phyloP scores from a whole-genome alignment of 139 green algal genomes.

The Dunaliella primolecta region DNA sequence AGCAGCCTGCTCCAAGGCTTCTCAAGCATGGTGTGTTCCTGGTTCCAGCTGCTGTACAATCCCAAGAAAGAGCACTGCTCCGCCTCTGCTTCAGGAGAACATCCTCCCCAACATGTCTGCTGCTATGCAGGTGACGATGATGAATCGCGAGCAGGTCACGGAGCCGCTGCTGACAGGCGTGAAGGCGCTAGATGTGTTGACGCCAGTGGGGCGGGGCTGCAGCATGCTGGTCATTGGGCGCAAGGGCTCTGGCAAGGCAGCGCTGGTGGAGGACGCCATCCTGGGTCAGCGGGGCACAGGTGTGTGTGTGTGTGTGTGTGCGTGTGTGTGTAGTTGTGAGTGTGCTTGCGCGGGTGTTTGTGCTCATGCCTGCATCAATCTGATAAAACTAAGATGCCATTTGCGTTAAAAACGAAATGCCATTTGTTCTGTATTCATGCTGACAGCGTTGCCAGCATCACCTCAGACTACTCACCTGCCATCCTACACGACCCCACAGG shows the following conservation, averaged over 20 bases:
- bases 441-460: no score
- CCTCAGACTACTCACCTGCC: not conserved
- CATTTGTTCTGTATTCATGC: no score
- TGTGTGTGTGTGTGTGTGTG: not conserved
- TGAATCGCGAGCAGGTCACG: constrained; percentile 70
- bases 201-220: constrained; percentile 76
- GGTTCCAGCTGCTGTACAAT: not conserved
- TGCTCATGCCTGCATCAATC: not conserved
- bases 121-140: constrained; percentile 64
- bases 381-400: no score
- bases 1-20: no score
- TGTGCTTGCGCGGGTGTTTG: not conserved
- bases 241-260: constrained; percentile 55
- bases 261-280: constrained; percentile 63
- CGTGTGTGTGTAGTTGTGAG: not conserved
- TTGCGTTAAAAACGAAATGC: no score
- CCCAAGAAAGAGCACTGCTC: no score
- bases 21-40: not conserved
- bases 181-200: constrained; percentile 76
- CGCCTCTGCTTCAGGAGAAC: not conserved
- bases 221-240: constrained; percentile 69
- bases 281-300: constrained; percentile 41
- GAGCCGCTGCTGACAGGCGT: constrained; percentile 73
- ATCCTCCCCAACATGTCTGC: no score
- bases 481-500: no score